A percentile compares a stretch with the other conserved stretches of the same genome.
These are phyloP conservation scores for Apiotrichum siamense DNA, from an alignment of 1,284 basidiomycete genomes.

Conservation along the genomic window DNA sequence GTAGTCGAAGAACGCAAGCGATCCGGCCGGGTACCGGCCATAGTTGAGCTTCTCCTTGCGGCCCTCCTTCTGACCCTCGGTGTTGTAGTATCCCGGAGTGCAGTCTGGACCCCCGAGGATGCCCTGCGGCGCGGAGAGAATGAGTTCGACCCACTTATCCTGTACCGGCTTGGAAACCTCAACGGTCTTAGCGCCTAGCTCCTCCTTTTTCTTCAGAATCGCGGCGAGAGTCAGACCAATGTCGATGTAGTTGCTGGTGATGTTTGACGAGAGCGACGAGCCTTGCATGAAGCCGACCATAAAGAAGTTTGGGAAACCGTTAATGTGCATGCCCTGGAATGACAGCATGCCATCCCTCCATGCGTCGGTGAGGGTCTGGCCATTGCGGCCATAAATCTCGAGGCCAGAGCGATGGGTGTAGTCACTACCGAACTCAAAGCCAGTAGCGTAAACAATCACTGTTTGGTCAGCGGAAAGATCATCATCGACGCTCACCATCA, in stretches of 20 bases:
- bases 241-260: constrained; percentile 12
- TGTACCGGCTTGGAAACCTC: neutral
- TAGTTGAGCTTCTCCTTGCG: constrained; percentile 1
- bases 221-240: neutral
- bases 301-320: constrained; percentile 18
- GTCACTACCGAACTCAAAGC: constrained; percentile 11
- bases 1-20: constrained; percentile 11
- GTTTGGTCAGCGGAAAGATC: no score
- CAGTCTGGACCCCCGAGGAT: constrained; percentile 5
- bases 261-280: constrained; percentile 7
- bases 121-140: neutral
- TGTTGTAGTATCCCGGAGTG: constrained; percentile 10
- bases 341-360: constrained; percentile 12
- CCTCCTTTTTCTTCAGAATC: constrained; percentile 8
- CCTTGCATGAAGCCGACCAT: constrained; percentile 6
- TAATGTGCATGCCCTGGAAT: constrained; percentile 9
- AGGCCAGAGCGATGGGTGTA: constrained; percentile 7
- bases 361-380: constrained; percentile 6
- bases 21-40: constrained; percentile 7
- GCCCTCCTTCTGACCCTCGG: constrained; percentile 11
- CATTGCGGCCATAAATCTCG: constrained; percentile 11
- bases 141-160: constrained; percentile 9
- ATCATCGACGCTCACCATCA: no score
- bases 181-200: constrained; percentile 1
- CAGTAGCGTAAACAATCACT: constrained; percentile 13